Base-by-base conservation (phyloP, 371 early-diverging fungal genomes). In the Coemansia sp. region DNA sequence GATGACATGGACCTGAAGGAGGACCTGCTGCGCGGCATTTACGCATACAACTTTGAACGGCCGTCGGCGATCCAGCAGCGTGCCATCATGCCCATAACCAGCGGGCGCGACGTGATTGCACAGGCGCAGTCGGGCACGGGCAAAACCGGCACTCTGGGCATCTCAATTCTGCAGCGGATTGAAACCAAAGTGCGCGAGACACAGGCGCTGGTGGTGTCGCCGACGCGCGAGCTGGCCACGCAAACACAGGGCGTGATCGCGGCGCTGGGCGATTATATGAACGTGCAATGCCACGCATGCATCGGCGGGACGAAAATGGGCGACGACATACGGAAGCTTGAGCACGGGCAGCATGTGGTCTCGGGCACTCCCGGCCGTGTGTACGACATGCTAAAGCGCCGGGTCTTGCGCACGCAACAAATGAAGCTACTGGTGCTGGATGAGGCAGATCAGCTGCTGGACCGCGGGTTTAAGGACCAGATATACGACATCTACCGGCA, bases 121-220 rank as follows among this genome's bases (percentile, higher is more conserved):
- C 96, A 96, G 81, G 95, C 96, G 40, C 94, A 96, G 79, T 95
- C 95, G 68, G 98, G 98, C 81, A 97, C 97, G 54, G 98, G 98
- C 71, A 98, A 98, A 76, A 97, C 97, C 32, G 97, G 93, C 62
- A 95, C 96, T 51, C 95, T 97, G 87, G 92, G 91, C 51, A 92
- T 98, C 70, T 90, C 90, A 32, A 86, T 92, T 52, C 84, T 98
- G 55, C 94, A 96, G 82, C 84, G 86, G 59, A 85, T 96, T 73
- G 93, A 95, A 78, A 72, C 80, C 14, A 76, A 71, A 43, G 64
- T 86, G 55, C 83, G 84, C 65, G 86, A 86, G 58, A 88, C 90
- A 57, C 98, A 98, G 80, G 93, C 92, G 56, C 79, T 99, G 55
- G 90, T 99, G 16, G 84, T 93, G 82, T 86, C 89, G n/a, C 96